These are phyloP conservation scores for Isabelozyma pseudorhagii DNA, from an alignment of 805 yeast genomes.

Conservation along the genomic window DNA sequence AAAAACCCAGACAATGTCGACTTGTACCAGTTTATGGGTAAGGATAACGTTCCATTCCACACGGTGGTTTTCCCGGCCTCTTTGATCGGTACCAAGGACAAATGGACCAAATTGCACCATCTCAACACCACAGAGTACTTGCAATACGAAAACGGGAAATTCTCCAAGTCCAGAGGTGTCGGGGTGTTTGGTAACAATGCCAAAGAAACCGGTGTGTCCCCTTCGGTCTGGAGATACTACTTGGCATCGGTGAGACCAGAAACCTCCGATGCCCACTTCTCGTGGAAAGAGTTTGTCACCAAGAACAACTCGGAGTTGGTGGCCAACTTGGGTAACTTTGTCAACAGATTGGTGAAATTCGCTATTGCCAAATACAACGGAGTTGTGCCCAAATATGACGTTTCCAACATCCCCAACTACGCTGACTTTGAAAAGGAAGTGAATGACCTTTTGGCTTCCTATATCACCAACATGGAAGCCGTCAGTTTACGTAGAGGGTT, in stretches of 20 bases:
- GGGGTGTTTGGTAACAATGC: constrained; percentile 99
- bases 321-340: constrained; percentile 96
- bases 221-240: constrained; percentile 98
- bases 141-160: constrained; percentile 97
- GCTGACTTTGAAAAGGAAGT: constrained; percentile 51
- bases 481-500: constrained; percentile 84
- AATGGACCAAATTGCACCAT: constrained; percentile 90
- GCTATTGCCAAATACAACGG: constrained; percentile 89
- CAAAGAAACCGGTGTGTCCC: constrained; percentile 82
- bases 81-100: constrained; percentile 80
- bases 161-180: constrained; percentile 94
- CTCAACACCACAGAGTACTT: constrained; percentile 92
- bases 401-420: constrained; percentile 46
- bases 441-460: constrained; percentile 56
- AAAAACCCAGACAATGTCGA: constrained; percentile 82
- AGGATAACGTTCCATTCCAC: constrained; percentile 98
- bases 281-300: constrained; percentile 94
- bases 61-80: constrained; percentile 96
- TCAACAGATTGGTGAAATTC: constrained; percentile 88
- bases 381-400: constrained; percentile 70
- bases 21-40: constrained; percentile 97
- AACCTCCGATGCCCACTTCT: constrained; percentile 91
- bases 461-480: constrained; percentile 70
- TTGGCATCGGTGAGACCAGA: constrained; percentile 92
- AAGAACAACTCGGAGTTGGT: constrained; percentile 90